A percentile compares a stretch with the other conserved stretches of the same genome.
Conservation (phyloP, 2,329 filamentous ascomycete species). For the Fusarium drepaniforme region DNA sequence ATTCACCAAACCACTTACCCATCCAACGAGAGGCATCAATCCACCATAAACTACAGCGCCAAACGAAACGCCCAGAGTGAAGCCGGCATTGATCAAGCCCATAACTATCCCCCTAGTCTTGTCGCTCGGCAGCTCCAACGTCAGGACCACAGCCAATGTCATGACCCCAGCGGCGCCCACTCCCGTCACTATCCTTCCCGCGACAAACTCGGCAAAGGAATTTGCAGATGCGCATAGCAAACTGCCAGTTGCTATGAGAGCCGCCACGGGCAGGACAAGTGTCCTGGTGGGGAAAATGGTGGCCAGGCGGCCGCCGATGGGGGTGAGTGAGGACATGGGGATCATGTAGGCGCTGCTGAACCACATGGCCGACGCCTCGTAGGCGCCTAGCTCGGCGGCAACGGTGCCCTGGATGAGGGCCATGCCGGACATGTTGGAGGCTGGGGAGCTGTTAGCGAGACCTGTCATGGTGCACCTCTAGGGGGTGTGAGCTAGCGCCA, state of each 20-base stretch:
- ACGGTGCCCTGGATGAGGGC: conserved; percentile 85
- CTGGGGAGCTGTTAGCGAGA: conserved; percentile 45
- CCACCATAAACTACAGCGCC: conserved; percentile 79
- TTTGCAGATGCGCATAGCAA: conserved; percentile 72
- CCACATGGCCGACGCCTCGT: conserved; percentile 80
- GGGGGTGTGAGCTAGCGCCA: background rate
- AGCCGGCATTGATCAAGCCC: conserved; percentile 79
- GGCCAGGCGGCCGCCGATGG: conserved; percentile 78
- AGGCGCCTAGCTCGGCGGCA: conserved; percentile 79
- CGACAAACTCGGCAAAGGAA: conserved; percentile 72
- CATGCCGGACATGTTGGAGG: conserved; percentile 82
- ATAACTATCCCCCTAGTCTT: conserved; percentile 79
- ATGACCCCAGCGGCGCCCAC: conserved; percentile 79
- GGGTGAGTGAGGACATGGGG: conserved; percentile 71
- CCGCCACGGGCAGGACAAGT: conserved; percentile 73
- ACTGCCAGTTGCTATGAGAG: conserved; percentile 70
- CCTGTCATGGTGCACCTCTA: background rate
- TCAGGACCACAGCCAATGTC: conserved; percentile 79
- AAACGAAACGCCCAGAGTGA: conserved; percentile 77
- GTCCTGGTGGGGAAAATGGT: conserved; percentile 78
- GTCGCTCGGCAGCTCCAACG: conserved; percentile 78
- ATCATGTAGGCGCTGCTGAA: conserved; percentile 83
- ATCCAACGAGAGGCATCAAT: conserved; percentile 73
- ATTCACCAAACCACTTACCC: conserved; percentile 65
- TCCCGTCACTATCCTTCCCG: conserved; percentile 77